phyloP scores from a whole-genome alignment of 495 filamentous ascomycete species.

The Podospora pseudoanserina region DNA sequence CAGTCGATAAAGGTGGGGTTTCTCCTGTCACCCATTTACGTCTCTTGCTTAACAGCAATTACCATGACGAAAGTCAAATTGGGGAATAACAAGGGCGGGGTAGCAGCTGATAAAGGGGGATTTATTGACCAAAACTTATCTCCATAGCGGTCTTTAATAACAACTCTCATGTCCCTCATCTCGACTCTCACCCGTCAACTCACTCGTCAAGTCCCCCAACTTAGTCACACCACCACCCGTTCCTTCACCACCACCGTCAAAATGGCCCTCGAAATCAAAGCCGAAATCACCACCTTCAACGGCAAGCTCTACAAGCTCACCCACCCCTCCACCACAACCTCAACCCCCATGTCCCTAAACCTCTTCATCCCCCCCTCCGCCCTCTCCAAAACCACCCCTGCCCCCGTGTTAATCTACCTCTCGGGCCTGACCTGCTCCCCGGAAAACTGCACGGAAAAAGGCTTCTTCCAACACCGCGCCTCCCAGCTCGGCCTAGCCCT shows the following conservation, averaged over 20 bases:
- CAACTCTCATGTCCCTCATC: neutral
- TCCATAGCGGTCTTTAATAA: neutral
- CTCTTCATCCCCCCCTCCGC: conserved; percentile 67
- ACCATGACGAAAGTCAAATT: neutral
- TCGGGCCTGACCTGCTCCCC: conserved; percentile 93
- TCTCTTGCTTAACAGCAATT: neutral
- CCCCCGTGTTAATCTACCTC: conserved; percentile 90
- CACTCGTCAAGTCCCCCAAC: neutral
- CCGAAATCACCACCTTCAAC: conserved; percentile 87
- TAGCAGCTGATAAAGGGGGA: neutral
- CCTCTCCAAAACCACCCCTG: conserved; percentile 47
- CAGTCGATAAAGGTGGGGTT: conserved; percentile 17
- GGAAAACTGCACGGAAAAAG: conserved; percentile 94
- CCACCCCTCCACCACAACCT: conserved; percentile 69
- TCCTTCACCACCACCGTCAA: conserved; percentile 13
- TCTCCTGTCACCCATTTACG: neutral
- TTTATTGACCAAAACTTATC: neutral
- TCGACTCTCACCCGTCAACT: neutral
- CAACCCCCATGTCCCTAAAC: conserved; percentile 66
- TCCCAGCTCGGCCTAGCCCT: conserved; percentile 76
- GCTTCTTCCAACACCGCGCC: conserved; percentile 86
- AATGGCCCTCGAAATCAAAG: conserved; percentile 82
- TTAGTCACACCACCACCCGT: neutral
- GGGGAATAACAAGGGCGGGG: neutral
- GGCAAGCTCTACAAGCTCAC: conserved; percentile 91